phyloP scores from a whole-genome alignment of 495 filamentous ascomycete species.

The Baudoinia panamericana region DNA sequence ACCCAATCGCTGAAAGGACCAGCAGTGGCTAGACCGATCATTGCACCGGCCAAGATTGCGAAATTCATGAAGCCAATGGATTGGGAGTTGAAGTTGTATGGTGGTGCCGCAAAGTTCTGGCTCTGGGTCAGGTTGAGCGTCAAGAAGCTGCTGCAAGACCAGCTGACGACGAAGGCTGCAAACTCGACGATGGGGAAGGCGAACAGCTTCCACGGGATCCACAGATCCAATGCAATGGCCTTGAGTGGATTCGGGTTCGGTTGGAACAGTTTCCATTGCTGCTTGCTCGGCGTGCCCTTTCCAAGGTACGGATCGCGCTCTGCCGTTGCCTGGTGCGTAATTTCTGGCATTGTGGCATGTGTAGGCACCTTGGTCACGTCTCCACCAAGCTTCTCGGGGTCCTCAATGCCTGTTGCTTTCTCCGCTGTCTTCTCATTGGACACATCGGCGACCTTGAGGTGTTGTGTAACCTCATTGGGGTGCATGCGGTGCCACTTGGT shows the following conservation, averaged over 20 bases:
- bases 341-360: slow-evolving; percentile 13
- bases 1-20: slow-evolving; percentile 49
- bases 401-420: slow-evolving; percentile 1
- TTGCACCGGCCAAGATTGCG: slow-evolving; percentile 36
- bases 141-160: slow-evolving; percentile 46
- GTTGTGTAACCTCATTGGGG: slow-evolving; percentile 21
- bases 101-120: slow-evolving; percentile 46
- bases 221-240: slow-evolving; percentile 33
- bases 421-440: slow-evolving; percentile 1
- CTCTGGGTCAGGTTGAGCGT: slow-evolving; percentile 52
- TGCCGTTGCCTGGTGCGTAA: slow-evolving; percentile 23
- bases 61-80: slow-evolving; percentile 42
- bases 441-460: neutral
- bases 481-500: slow-evolving; percentile 43
- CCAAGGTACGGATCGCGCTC: slow-evolving; percentile 31
- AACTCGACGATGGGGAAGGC: slow-evolving; percentile 53
- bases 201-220: slow-evolving; percentile 45
- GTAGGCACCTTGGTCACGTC: slow-evolving; percentile 15
- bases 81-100: slow-evolving; percentile 42
- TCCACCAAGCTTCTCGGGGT: slow-evolving; percentile 3
- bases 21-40: slow-evolving; percentile 45
- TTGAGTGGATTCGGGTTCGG: slow-evolving; percentile 31
- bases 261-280: slow-evolving; percentile 44
- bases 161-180: slow-evolving; percentile 45
- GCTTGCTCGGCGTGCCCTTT: slow-evolving; percentile 39